Evolutionary conservation across 371 early-diverging fungal genomes (phyloP).

Genomic region (Rhizopus sp.): DNA sequence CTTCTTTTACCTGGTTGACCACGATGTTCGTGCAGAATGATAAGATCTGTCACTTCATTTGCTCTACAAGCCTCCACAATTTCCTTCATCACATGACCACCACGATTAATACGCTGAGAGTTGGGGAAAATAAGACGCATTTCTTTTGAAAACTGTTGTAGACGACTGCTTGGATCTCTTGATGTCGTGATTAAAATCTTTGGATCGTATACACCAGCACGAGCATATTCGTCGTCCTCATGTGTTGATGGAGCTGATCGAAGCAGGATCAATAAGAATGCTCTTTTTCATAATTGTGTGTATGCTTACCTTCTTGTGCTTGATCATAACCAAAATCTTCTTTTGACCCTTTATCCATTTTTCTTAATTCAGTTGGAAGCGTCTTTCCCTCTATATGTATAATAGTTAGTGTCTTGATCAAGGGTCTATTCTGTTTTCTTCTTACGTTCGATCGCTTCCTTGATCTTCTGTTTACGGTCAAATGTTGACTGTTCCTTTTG

Average conservation of each 20-base stretch:
- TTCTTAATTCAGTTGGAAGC: slow-evolving; percentile 81
- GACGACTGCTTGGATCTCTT: slow-evolving; percentile 92
- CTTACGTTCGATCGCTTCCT: slow-evolving; percentile 86
- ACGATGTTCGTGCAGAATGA: slow-evolving; percentile 97
- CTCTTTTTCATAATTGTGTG: background rate
- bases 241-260: slow-evolving; percentile 71
- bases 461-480: slow-evolving; percentile 91
- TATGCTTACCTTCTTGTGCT: slow-evolving; percentile 70
- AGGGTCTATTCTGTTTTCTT: slow-evolving; percentile 27
- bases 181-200: slow-evolving; percentile 96
- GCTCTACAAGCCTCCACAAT: slow-evolving; percentile 93
- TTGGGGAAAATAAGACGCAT: slow-evolving; percentile 97
- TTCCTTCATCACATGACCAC: slow-evolving; percentile 95
- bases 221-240: slow-evolving; percentile 96
- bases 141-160: slow-evolving; percentile 97
- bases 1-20: slow-evolving; percentile 89
- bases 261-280: background rate
- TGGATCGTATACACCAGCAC: slow-evolving; percentile 92
- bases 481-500: slow-evolving; percentile 85
- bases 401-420: background rate
- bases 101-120: slow-evolving; percentile 97
- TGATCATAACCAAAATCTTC: slow-evolving; percentile 89
- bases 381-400: slow-evolving; percentile 74
- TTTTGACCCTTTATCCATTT: slow-evolving; percentile 73
- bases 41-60: slow-evolving; percentile 95